phyloP scores from a whole-genome alignment of 140 eudicot species.

The Erigeron philadelphicus region DNA sequence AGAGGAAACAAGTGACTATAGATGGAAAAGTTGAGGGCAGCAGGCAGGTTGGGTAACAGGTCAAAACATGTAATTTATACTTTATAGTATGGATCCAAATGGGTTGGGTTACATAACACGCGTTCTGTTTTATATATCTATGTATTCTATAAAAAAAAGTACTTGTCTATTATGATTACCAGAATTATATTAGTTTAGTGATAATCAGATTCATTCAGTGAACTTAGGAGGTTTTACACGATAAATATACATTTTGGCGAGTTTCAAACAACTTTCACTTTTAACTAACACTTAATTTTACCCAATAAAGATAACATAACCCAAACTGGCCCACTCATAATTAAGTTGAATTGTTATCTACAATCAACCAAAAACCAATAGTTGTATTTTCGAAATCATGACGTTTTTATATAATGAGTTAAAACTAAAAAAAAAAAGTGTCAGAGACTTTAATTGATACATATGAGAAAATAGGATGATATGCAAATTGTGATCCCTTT shows the following conservation, averaged over 20 bases:
- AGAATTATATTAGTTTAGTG: background rate
- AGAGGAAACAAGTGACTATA: constrained; percentile 9
- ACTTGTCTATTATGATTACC: background rate
- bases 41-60: background rate
- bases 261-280: too few relatives aligned
- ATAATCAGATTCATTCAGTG: background rate
- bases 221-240: background rate
- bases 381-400: too few relatives aligned
- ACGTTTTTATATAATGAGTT: too few relatives aligned
- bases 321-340: too few relatives aligned
- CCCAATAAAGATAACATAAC: too few relatives aligned
- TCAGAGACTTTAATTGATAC: too few relatives aligned
- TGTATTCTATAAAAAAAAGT: background rate
- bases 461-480: too few relatives aligned
- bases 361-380: too few relatives aligned
- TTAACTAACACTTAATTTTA: too few relatives aligned
- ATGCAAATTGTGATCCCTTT: too few relatives aligned
- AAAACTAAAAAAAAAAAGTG: too few relatives aligned
- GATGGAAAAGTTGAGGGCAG: constrained; percentile 7
- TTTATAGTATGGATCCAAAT: background rate
- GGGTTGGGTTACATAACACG: background rate
- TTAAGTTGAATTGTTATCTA: too few relatives aligned
- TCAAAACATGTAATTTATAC: background rate
- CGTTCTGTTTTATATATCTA: background rate
- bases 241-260: background rate